Evolutionary conservation across 306 rosid genomes (phyloP), one percentile per base, ranked within the genome.

Genomic region (Arachis stenosperma): DNA sequence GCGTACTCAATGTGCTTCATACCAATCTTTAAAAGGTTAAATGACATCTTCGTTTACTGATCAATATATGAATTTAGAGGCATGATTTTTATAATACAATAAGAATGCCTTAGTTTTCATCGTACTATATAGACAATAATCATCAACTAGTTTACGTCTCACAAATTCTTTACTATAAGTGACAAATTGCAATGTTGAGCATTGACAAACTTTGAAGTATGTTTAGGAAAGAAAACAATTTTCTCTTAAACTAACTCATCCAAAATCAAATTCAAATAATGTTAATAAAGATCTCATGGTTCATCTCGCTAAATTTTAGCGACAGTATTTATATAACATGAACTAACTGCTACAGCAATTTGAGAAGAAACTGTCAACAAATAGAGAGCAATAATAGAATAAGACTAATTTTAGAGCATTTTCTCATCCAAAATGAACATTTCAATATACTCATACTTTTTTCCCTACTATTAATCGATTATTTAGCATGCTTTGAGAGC

Each of bases 361-460:
- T 33, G 33, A 51, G 9, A 46, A 17, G 2, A 15, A 39, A 47
- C 55, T 33, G 47, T 66, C 67, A 68, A 29, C 50, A 41, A 9
- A 37, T 78, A 44, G 37, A 44, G 40, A 78, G 39, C 62, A 37
- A 44, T 0, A 10, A 11, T 8, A 9, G 56, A 22, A 30, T 43
- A 55, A 36, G 27, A 71, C 14, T 15, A 27, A 44, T 30, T 46
- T 63, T 64, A 60, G 62, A 64, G 39, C 4, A 15, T 6, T 8
- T 57, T 22, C 63, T 3, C 40, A 58, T 41, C 54, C 11, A 7
- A 22, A 22, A 41, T 36, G 5, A 63, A 52, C 0, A 33, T 55
- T 46, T 33, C 40, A 17, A 74, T 51, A 15, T 67, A 79, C 61
- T 5, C 43, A 29, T 51, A 60, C 52, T 14, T 60, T 37, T 41